Percentiles rank a stretch among this genome's conserved stretches.
phyloP scores from a whole-genome alignment of 2,329 filamentous ascomycete genomes.

The Graphilbum ipis-grandicollis region DNA sequence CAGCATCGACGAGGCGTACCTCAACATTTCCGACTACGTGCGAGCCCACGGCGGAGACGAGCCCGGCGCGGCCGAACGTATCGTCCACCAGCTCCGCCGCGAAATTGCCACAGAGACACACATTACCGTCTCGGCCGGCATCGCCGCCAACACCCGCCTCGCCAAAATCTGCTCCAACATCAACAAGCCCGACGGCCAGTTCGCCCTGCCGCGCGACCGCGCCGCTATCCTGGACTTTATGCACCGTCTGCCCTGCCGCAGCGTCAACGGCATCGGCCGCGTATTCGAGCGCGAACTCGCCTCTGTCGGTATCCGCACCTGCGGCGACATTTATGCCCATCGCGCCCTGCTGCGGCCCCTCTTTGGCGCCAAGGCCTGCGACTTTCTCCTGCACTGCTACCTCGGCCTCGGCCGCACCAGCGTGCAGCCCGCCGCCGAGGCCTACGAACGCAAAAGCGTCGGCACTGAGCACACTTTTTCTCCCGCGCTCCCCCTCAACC shows the following conservation, averaged over 20 bases:
- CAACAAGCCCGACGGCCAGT: conserved; percentile 96
- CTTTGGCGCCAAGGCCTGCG: conserved; percentile 82
- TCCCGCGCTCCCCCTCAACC: too few relatives aligned
- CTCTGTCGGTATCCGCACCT: conserved; percentile 73
- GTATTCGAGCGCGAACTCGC: conserved; percentile 84
- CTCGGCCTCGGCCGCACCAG: conserved; percentile 74
- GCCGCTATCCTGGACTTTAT: conserved; percentile 71
- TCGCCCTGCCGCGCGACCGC: conserved; percentile 54
- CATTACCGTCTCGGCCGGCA: conserved; percentile 85
- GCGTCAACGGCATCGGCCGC: conserved; percentile 87
- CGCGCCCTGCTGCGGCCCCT: conserved; percentile 57
- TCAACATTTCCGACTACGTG: conserved; percentile 88
- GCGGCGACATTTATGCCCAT: conserved; percentile 69
- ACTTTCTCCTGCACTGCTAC: conserved; percentile 71
- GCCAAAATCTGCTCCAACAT: conserved; percentile 92
- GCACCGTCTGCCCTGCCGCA: conserved; percentile 64
- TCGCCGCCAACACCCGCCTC: conserved; percentile 81
- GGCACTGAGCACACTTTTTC: conserved; percentile 88
- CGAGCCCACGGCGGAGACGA: conserved; percentile 45
- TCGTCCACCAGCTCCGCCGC: conserved; percentile 55
- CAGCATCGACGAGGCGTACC: conserved; percentile 89
- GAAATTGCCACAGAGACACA: conserved; percentile 61
- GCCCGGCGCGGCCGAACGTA: conserved; percentile 59
- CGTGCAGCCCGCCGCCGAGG: conserved; percentile 72
- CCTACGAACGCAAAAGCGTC: conserved; percentile 82